Evolutionary conservation across 345 rosid genomes (phyloP), one percentile per base, ranked within the genome.

Genomic region (Abelmoschus esculentus): DNA sequence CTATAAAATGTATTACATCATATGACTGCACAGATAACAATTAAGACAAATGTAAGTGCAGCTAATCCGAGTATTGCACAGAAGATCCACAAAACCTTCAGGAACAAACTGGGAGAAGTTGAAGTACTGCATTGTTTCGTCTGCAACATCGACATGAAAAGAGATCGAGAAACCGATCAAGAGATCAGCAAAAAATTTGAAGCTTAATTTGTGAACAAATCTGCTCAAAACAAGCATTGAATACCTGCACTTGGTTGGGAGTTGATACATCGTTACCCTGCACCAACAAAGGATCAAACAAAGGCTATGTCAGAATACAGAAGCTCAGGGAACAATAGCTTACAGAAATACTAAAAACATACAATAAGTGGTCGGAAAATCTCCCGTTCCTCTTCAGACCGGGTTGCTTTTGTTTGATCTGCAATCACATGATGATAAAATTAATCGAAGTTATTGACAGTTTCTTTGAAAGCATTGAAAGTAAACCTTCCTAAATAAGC

Each of bases 291-390:
- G 44, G 19, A 32, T 52, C 44, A 72, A 11, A n/a, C 57, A 11
- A 34, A 32, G 36, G 32, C 12, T 26, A 0, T 1, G 4, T 67
- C 29, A 71, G 32, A 63, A 26, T 6, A 49, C 47, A 69, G 47
- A 57, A 26, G 61, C 59, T 29, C 65, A 9, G 22, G n/a, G 44
- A 29, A 17, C 36, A 49, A 3, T n/a, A 9, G 9, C 8, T 60
- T 18, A 59, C 28, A 62, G 29, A 62, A 44, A 53, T 32, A 31
- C 29, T 12, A 46, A 34, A 31, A 58, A 79, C 86, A 79, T 75
- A 83, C 89, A 28, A 74, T 38, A 5, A 83, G 83, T 61, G 81
- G 82, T 32, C 12, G 69, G 44, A 71, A 63, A 78, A 79, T 69
- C 70, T 79, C 78, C 1, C 75, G 50, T 3, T 80, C 78, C 53